Evolutionary conservation across 768 basidiomycete species (phyloP), one percentile per base, ranked within the genome.

Genomic region (Psilocybe subaeruginosa): DNA sequence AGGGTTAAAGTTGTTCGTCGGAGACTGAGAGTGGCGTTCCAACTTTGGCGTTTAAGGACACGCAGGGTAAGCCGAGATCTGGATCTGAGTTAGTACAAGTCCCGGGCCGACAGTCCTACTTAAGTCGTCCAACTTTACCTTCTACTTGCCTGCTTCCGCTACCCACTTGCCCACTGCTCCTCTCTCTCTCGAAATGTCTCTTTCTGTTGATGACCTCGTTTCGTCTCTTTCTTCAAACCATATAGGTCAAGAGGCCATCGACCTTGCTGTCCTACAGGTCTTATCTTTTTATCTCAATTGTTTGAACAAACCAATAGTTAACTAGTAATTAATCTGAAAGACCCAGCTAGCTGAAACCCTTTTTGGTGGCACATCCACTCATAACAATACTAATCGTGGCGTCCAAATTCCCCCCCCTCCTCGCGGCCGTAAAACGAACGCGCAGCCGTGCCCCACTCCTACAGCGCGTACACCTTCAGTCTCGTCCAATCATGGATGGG

Each of bases 141-240:
- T 33, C 33, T 17, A 17, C 51, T 37, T 9, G 3, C 33, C 8
- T 53, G 8, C 12, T 19, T 51, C 14, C 29, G 30, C 27, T 16
- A 23, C 4, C 27, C 49, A 30, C 16, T 30, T 14, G 12, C 51
- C 31, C 33, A 5, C 30, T 53, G 8, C 12, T 19, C 16, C 51
- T 35, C 5, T 5, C 4, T 5, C 31, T 19, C 29, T 14, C 50
- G 6, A 53, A 45, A 56, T 56, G 54, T 29, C 41, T 23, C 17
- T 62, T 31, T 58, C 61, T 31, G 61, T 62, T 12, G 61, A 62
- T 29, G 61, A 62, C 52, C 61, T 62, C 23, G 61, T 62, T 30
- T 62, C 61, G 4, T 58, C 56, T 35, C 47, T 62, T 39, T 62
- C 61, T 33, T 62, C 61, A 30, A 62, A 54, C 45, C 61, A 62